Evolutionary conservation across 2,329 filamentous ascomycete genomes (phyloP).

Genomic region (Aureobasidium musti): DNA sequence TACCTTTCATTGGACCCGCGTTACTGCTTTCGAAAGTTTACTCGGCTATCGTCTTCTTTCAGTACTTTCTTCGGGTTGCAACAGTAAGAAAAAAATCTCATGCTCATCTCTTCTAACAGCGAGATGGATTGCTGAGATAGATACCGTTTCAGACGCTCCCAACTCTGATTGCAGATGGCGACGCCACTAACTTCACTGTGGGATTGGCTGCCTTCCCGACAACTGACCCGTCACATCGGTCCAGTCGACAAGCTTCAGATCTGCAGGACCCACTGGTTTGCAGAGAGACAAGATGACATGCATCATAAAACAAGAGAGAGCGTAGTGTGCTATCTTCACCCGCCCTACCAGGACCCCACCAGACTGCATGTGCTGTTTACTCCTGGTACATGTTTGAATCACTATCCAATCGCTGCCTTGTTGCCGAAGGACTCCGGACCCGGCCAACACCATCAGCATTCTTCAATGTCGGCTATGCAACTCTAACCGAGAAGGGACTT

Average conservation of each 20-base stretch:
- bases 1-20: neutral
- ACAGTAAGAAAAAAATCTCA: neutral
- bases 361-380: constrained; percentile 20
- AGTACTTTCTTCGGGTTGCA: neutral
- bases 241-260: constrained; percentile 12
- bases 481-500: constrained; percentile 4
- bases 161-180: constrained; percentile 14
- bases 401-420: constrained; percentile 4
- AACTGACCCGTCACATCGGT: constrained; percentile 11
- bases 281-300: constrained; percentile 28
- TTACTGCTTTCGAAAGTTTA: constrained; percentile 1
- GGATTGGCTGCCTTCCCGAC: constrained; percentile 19
- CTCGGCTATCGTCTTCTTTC: constrained; percentile 3
- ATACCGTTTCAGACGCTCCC: constrained; percentile 4
- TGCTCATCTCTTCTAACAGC: constrained; percentile 4
- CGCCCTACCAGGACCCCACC: neutral
- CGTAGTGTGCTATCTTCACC: neutral
- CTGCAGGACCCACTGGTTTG: constrained; percentile 31
- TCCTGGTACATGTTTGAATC: neutral
- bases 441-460: constrained; percentile 16
- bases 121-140: neutral
- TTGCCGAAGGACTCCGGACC: neutral
- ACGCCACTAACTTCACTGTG: constrained; percentile 28
- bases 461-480: constrained; percentile 14
- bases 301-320: constrained; percentile 15